These are phyloP conservation scores for Yarrowia bubula DNA, from an alignment of 805 yeast species.

Conservation along the genomic window DNA sequence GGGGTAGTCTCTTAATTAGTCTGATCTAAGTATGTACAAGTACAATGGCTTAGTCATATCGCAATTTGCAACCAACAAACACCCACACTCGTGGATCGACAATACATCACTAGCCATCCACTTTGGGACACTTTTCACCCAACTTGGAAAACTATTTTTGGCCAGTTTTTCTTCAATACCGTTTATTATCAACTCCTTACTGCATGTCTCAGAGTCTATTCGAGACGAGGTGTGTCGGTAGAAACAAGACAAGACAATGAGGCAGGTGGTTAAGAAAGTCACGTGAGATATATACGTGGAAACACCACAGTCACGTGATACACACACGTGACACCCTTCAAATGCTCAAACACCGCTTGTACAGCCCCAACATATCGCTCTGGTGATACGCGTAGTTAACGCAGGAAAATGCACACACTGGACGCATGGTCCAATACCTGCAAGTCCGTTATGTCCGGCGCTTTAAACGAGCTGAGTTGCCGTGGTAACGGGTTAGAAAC, in stretches of 20 bases:
- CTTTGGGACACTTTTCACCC: neutral
- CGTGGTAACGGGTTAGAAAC: no score
- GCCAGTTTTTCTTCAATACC: neutral
- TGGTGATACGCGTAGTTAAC: conserved; percentile 1
- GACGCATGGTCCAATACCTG: neutral
- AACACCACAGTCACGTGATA: neutral
- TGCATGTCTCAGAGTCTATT: neutral
- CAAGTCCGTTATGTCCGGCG: neutral
- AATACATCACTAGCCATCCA: neutral
- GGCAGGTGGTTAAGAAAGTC: neutral
- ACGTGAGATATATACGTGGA: neutral
- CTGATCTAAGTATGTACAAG: no score
- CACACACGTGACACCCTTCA: neutral
- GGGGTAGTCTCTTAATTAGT: no score
- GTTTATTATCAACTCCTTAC: neutral
- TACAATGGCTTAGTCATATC: no score
- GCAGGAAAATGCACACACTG: neutral
- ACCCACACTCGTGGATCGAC: neutral
- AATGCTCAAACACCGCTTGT: neutral
- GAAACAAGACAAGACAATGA: no score
- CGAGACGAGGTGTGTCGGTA: neutral
- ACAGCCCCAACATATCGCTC: no score
- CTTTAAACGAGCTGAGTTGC: no score
- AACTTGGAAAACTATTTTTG: neutral
- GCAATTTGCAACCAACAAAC: neutral